Conservation (phyloP, 306 rosid genomes). For the Boehmeria nivea region DNA sequence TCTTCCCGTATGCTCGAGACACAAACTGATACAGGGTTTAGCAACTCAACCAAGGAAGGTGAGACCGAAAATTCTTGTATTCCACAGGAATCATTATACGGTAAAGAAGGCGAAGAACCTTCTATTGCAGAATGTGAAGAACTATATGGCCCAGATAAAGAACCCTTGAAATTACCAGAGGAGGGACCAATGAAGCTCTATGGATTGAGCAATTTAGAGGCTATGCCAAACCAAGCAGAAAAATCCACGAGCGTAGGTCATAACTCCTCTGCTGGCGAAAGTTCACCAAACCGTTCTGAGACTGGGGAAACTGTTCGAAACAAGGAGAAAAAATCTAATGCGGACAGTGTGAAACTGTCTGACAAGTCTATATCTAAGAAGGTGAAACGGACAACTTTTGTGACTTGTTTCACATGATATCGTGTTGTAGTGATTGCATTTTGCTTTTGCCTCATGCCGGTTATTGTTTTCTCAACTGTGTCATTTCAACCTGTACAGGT, state of each 20-base stretch:
- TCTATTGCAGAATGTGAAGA: conserved; percentile 75
- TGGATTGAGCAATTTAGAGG: conserved; percentile 36
- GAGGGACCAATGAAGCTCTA: conserved; percentile 24
- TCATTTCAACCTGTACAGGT: conserved; percentile 40
- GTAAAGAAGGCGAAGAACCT: conserved; percentile 58
- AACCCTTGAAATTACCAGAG: conserved; percentile 45
- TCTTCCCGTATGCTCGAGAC: no score
- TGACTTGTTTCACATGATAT: no score
- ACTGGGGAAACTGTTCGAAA: conserved; percentile 23
- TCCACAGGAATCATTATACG: conserved; percentile 39
- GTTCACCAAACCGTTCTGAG: conserved; percentile 28
- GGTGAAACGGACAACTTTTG: conserved; percentile 39
- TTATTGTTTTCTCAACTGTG: no score
- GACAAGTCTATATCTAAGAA: conserved; percentile 51
- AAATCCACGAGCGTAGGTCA: conserved; percentile 20
- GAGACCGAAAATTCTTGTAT: conserved; percentile 37
- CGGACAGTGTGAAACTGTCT: conserved; percentile 32
- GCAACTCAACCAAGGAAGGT: no score
- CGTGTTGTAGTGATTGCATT: no score
- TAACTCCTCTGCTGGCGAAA: conserved; percentile 26
- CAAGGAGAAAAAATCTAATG: conserved; percentile 40
- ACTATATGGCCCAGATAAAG: conserved; percentile 81
- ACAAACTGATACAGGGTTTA: conserved; percentile 20
- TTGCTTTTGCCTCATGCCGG: background rate
- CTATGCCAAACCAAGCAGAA: conserved; percentile 30